Conservation (phyloP, 441 rosid genomes). For the Populus trichocarpa region DNA sequence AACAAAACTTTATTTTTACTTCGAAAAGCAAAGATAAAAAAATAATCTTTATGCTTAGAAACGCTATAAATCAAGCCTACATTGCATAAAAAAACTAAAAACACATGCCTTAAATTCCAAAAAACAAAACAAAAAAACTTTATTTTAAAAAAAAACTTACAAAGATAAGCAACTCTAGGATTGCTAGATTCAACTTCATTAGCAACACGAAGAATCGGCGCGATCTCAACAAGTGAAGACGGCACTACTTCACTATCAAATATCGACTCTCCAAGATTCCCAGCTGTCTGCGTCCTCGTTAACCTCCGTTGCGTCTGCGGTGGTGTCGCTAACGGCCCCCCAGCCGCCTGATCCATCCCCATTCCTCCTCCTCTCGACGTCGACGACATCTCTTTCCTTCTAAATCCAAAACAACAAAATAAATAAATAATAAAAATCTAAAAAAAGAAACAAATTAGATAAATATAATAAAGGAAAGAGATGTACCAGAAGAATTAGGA, state of each 20-base stretch:
- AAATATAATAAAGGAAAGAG: neutral
- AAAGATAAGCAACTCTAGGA: conserved; percentile 94
- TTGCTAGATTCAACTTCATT: conserved; percentile 93
- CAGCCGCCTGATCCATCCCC: too few species aligned
- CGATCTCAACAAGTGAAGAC: conserved; percentile 87
- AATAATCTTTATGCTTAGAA: neutral
- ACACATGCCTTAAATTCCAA: neutral
- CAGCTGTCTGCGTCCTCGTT: conserved; percentile 83
- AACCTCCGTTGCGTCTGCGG: conserved; percentile 54
- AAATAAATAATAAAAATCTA: neutral
- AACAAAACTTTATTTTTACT: neutral
- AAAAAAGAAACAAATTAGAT: neutral
- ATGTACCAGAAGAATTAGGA: neutral
- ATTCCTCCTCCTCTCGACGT: conserved; percentile 49
- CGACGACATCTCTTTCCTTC: conserved; percentile 20
- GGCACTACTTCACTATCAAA: conserved; percentile 99
- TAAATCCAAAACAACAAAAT: neutral
- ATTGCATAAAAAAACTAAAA: neutral
- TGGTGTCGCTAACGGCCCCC: conserved; percentile 17
- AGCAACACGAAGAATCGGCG: conserved; percentile 99
- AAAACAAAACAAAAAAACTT: neutral
- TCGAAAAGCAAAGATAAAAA: neutral
- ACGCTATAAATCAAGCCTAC: neutral
- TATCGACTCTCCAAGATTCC: conserved; percentile 78
- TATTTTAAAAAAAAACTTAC: conserved; percentile 43